Percentiles rank a stretch among this genome's conserved stretches.
These are phyloP conservation scores for Parastagonospora avenae DNA, from an alignment of 2,329 filamentous ascomycete genomes.

Conservation along the genomic window DNA sequence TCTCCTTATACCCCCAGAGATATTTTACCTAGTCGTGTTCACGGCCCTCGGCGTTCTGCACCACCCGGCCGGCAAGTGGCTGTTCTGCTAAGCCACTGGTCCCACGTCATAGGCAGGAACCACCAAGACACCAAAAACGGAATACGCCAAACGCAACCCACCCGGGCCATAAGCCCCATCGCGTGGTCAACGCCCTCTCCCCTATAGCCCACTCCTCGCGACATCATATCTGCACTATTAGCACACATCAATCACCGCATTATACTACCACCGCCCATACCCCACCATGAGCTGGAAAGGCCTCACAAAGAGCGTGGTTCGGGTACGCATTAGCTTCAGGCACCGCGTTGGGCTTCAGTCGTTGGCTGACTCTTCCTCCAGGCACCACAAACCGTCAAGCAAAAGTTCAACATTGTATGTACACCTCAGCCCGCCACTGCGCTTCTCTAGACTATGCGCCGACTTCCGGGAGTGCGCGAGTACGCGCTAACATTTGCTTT, in stretches of 20 bases:
- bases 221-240: constrained; percentile 4
- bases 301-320: constrained; percentile 84
- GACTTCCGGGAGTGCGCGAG: constrained; percentile 19
- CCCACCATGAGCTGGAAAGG: constrained; percentile 91
- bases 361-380: constrained; percentile 39
- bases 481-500: constrained; percentile 23
- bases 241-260: constrained; percentile 8
- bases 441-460: constrained; percentile 17
- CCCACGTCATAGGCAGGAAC: constrained; percentile 33
- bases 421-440: not conserved
- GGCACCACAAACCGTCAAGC: constrained; percentile 91
- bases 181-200: constrained; percentile 10
- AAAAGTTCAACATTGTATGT: constrained; percentile 81
- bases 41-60: not conserved
- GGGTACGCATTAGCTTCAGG: constrained; percentile 62
- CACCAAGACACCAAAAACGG: constrained; percentile 14
- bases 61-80: not conserved
- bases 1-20: not conserved
- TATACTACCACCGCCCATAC: not conserved
- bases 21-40: not conserved
- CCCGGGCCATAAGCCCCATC: constrained; percentile 7
- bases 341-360: constrained; percentile 12
- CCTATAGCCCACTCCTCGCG: constrained; percentile 5
- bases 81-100: constrained; percentile 24
- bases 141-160: constrained; percentile 5